These are phyloP conservation scores for Clitoria ternatea DNA, from an alignment of 306 rosid genomes.

Conservation along the genomic window DNA sequence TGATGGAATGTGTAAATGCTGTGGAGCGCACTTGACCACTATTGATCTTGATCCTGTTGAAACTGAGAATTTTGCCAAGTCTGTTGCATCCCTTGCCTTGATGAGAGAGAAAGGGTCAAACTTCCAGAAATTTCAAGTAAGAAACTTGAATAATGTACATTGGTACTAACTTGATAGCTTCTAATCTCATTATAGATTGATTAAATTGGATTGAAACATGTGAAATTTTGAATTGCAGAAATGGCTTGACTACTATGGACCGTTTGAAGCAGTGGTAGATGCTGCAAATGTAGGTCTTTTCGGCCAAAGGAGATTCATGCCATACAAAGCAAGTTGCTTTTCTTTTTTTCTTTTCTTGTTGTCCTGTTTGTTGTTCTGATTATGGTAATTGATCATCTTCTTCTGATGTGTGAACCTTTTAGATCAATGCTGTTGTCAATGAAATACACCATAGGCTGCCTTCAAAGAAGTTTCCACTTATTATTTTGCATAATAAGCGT, in stretches of 20 bases:
- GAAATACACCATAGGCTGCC: constrained; percentile 73
- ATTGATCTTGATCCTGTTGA: constrained; percentile 91
- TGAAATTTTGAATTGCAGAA: constrained; percentile 48
- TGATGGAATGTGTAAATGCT: constrained; percentile 79
- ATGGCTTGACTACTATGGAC: constrained; percentile 89
- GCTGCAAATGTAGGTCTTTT: constrained; percentile 87
- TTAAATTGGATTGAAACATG: neutral
- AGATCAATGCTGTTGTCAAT: constrained; percentile 75
- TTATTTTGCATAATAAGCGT: constrained; percentile 80
- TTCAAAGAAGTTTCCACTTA: constrained; percentile 81
- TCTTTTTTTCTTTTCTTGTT: neutral
- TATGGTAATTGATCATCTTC: neutral
- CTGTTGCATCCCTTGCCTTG: constrained; percentile 75
- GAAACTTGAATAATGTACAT: constrained; percentile 22
- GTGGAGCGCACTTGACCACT: constrained; percentile 62
- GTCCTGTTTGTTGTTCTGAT: neutral
- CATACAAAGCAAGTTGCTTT: constrained; percentile 67
- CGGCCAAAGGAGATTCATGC: constrained; percentile 66
- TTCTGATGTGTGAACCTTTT: constrained; percentile 15
- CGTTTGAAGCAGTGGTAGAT: constrained; percentile 95
- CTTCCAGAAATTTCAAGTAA: constrained; percentile 87
- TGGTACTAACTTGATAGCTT: too few species aligned
- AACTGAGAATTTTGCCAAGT: constrained; percentile 82
- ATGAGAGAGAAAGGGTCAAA: constrained; percentile 62
- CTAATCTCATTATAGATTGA: constrained; percentile 15